phyloP scores from a whole-genome alignment of 108 stramenopile genomes.

The Skeletonema menzelii region DNA sequence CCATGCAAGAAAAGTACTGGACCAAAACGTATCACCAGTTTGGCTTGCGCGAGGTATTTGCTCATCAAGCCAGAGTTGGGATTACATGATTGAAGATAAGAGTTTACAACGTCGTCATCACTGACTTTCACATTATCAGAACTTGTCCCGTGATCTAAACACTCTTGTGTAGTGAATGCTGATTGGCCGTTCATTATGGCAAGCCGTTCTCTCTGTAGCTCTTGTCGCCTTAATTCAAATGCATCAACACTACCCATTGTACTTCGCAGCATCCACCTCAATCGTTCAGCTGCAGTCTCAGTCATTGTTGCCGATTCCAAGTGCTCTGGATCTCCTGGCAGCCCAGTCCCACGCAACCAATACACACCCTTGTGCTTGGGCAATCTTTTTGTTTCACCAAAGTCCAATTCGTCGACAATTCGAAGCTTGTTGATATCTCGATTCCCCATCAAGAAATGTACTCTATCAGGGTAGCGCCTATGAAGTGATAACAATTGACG shows the following conservation, averaged over 20 bases:
- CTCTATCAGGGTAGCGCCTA: slow-evolving; percentile 67
- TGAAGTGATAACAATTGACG: slow-evolving; percentile 78
- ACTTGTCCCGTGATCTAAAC: not conserved
- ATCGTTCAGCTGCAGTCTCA: slow-evolving; percentile 51
- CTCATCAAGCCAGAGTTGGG: slow-evolving; percentile 73
- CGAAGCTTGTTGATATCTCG: slow-evolving; percentile 91
- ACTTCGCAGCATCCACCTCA: slow-evolving; percentile 72
- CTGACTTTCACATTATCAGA: slow-evolving; percentile 15
- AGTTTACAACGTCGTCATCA: slow-evolving; percentile 72
- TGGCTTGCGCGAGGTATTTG: slow-evolving; percentile 58
- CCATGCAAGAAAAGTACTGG: slow-evolving; percentile 75
- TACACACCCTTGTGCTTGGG: slow-evolving; percentile 67
- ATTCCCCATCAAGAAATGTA: slow-evolving; percentile 86
- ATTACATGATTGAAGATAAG: slow-evolving; percentile 70
- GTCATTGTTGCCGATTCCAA: slow-evolving; percentile 7
- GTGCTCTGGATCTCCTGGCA: slow-evolving; percentile 47
- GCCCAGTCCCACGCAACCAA: slow-evolving; percentile 64
- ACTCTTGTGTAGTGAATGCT: slow-evolving; percentile 2
- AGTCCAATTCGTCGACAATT: slow-evolving; percentile 69
- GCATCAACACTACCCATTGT: slow-evolving; percentile 87
- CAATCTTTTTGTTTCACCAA: slow-evolving; percentile 8
- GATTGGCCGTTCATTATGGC: slow-evolving; percentile 16
- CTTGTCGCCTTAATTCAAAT: slow-evolving; percentile 69
- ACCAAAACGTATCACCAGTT: slow-evolving; percentile 57
- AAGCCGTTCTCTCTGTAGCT: slow-evolving; percentile 53